Evolutionary conservation across 169 alveolate species (phyloP).

Genomic region (Perkinsus marinus): DNA sequence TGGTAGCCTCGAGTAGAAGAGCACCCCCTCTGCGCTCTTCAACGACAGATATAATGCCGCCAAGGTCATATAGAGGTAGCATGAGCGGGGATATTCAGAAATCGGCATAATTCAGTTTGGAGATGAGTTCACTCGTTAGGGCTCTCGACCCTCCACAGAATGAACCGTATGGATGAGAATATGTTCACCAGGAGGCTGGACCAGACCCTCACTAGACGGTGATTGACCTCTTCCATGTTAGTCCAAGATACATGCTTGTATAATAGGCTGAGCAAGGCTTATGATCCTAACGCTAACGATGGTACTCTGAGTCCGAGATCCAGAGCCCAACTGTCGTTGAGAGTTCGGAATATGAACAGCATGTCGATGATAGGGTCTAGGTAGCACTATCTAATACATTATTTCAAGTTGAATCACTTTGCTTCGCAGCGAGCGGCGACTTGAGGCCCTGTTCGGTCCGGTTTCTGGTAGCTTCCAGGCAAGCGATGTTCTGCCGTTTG

Average conservation of each 20-base stretch:
- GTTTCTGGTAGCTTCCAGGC: background rate
- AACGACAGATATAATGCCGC: background rate
- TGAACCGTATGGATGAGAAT: background rate
- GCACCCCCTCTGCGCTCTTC: background rate
- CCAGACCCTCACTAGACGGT: background rate
- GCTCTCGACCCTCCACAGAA: background rate
- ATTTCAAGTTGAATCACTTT: background rate
- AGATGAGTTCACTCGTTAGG: background rate
- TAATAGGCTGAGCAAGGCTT: background rate
- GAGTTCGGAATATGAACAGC: background rate
- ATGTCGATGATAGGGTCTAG: background rate
- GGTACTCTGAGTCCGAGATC: background rate
- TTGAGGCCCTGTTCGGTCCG: background rate
- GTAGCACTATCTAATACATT: background rate
- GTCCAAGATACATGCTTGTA: background rate
- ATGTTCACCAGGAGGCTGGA: background rate
- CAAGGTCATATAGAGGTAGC: background rate
- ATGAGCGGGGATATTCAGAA: background rate
- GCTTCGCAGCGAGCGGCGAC: background rate
- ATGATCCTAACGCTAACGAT: background rate
- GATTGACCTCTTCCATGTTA: background rate
- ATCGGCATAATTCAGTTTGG: background rate
- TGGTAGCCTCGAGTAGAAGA: background rate
- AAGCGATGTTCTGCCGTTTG: background rate
- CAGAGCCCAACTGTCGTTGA: background rate